Evolutionary conservation across 192 early-diverging fungal genomes (phyloP).

Genomic region (Coemansia pectinata): DNA sequence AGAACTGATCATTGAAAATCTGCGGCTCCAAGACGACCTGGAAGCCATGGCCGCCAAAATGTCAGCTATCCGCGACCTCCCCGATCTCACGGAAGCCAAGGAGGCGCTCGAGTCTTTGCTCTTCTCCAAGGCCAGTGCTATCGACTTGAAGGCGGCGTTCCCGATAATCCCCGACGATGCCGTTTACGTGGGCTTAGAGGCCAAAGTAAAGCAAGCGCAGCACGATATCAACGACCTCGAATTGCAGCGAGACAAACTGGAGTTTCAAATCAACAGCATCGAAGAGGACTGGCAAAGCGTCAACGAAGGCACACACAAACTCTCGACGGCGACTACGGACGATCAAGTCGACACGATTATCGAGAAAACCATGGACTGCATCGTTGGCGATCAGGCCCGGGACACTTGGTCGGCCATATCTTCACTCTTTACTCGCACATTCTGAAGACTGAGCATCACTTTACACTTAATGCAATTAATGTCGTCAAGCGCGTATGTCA

Average conservation of each 20-base stretch:
- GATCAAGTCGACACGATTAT: slow-evolving; percentile 19
- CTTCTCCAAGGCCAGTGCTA: slow-evolving; percentile 9
- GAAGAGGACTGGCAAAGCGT: slow-evolving; percentile 56
- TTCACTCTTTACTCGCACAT: slow-evolving; percentile 17
- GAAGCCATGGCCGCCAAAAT: slow-evolving; percentile 7
- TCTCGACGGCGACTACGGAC: slow-evolving; percentile 13
- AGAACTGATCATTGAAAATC: slow-evolving; percentile 48
- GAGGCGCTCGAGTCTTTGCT: slow-evolving; percentile 28
- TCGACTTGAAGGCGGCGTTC: slow-evolving; percentile 22
- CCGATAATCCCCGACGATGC: slow-evolving; percentile 52
- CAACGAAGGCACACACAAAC: slow-evolving; percentile 30
- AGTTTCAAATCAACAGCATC: slow-evolving; percentile 53
- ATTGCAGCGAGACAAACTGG: slow-evolving; percentile 45
- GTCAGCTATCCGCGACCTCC: not conserved
- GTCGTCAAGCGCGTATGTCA: not conserved
- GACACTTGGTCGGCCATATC: slow-evolving; percentile 43
- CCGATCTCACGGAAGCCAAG: slow-evolving; percentile 23
- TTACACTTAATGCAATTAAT: not conserved
- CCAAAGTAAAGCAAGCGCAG: slow-evolving; percentile 34
- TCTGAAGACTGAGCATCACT: slow-evolving; percentile 12
- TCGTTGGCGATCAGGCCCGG: slow-evolving; percentile 49
- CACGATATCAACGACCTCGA: slow-evolving; percentile 47
- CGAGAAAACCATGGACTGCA: slow-evolving; percentile 42
- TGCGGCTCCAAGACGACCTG: slow-evolving; percentile 40
- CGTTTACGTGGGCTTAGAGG: slow-evolving; percentile 39